Conservation (phyloP, 2,329 filamentous ascomycete genomes). For the Pyrenophora seminiperda region DNA sequence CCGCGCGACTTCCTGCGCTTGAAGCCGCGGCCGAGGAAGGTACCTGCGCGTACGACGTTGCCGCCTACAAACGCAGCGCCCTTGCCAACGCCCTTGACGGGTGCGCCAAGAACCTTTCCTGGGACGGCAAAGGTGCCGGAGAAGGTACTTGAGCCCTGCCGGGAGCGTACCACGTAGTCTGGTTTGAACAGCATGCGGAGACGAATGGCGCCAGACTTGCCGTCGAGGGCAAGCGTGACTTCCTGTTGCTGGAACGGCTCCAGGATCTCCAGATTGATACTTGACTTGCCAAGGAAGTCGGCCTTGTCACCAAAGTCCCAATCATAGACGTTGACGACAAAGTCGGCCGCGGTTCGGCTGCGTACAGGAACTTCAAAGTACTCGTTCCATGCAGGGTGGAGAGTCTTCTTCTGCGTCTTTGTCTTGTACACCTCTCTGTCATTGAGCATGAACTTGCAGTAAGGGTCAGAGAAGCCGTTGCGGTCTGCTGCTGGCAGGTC, state of each 20-base stretch:
- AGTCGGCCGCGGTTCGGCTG: slow-evolving; percentile 82
- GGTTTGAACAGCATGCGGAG: slow-evolving; percentile 90
- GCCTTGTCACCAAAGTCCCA: slow-evolving; percentile 97
- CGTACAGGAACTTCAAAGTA: slow-evolving; percentile 84
- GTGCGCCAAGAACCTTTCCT: slow-evolving; percentile 88
- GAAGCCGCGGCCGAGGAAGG: slow-evolving; percentile 86
- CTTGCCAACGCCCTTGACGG: slow-evolving; percentile 88
- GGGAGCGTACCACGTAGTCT: slow-evolving; percentile 82
- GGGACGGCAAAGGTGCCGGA: slow-evolving; percentile 85
- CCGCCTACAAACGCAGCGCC: slow-evolving; percentile 74
- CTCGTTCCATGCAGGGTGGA: slow-evolving; percentile 95
- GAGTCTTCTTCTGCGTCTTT: slow-evolving; percentile 94
- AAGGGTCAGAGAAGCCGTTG: slow-evolving; percentile 96
- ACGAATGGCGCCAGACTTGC: slow-evolving; percentile 83
- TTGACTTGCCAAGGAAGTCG: slow-evolving; percentile 80
- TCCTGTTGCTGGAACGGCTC: slow-evolving; percentile 86
- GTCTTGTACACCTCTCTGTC: slow-evolving; percentile 93
- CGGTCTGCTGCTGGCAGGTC: slow-evolving; percentile 92
- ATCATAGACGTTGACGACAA: slow-evolving; percentile 84
- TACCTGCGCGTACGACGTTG: slow-evolving; percentile 85
- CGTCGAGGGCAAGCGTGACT: slow-evolving; percentile 75
- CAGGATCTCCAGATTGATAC: slow-evolving; percentile 76
- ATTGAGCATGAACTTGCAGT: slow-evolving; percentile 91
- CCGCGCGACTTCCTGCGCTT: slow-evolving; percentile 69
- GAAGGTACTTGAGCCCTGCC: slow-evolving; percentile 92